These are phyloP conservation scores for Wickerhamomyces queroliae DNA, from an alignment of 805 yeast genomes.

Conservation along the genomic window DNA sequence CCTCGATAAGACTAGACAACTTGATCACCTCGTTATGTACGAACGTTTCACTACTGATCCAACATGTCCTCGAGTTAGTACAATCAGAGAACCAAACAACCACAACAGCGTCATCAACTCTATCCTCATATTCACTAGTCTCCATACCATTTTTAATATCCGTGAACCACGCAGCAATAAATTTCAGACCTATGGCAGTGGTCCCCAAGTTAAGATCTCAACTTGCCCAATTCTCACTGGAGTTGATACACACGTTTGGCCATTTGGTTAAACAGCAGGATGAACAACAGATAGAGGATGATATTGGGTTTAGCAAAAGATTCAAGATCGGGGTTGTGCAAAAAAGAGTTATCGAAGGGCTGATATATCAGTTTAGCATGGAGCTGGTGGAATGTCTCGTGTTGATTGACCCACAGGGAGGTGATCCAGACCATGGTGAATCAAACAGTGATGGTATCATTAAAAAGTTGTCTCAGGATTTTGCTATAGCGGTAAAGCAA, in stretches of 20 bases:
- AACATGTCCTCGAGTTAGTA: constrained; percentile 16
- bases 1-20: constrained; percentile 36
- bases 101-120: too few relatives aligned
- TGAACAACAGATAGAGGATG: constrained; percentile 8
- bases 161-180: constrained; percentile 46
- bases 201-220: constrained; percentile 23
- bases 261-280: constrained; percentile 13
- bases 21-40: constrained; percentile 38
- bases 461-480: background rate
- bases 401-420: constrained; percentile 1
- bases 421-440: too few relatives aligned
- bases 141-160: constrained; percentile 58
- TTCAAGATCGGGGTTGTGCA: constrained; percentile 32
- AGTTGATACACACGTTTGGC: too few relatives aligned
- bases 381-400: constrained; percentile 50
- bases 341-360: constrained; percentile 41
- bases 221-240: background rate
- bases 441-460: too few relatives aligned
- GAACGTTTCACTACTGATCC: constrained; percentile 25
- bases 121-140: constrained; percentile 16
- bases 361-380: constrained; percentile 43
- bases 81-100: background rate
- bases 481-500: background rate
- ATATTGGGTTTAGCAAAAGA: constrained; percentile 14
- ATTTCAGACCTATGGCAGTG: constrained; percentile 60